Conservation (phyloP, 2,329 filamentous ascomycete genomes). For the Pseudogymnoascus sp. region DNA sequence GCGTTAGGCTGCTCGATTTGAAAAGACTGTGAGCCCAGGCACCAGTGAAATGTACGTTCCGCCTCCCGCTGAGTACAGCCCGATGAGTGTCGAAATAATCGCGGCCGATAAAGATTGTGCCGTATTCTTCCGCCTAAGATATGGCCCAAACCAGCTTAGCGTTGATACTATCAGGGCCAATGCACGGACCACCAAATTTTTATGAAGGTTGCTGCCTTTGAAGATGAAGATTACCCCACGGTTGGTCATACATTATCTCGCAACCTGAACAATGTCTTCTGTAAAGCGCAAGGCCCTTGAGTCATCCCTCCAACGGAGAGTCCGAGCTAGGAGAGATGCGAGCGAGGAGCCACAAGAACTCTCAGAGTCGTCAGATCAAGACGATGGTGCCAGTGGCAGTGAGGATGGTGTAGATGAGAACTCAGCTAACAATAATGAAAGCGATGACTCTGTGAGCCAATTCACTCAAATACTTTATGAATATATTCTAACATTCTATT, state of each 20-base stretch:
- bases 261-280: constrained; percentile 21
- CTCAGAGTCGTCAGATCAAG: constrained; percentile 30
- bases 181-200: constrained; percentile 9
- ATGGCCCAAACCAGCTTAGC: background rate
- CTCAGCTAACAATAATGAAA: constrained; percentile 26
- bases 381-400: constrained; percentile 18
- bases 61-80: background rate
- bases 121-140: background rate
- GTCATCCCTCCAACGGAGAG: constrained; percentile 23
- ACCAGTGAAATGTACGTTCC: constrained; percentile 1
- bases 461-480: background rate
- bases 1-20: background rate
- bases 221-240: constrained; percentile 4
- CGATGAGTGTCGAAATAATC: background rate
- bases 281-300: constrained; percentile 26
- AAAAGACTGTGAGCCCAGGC: background rate
- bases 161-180: background rate
- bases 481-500: background rate
- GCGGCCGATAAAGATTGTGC: constrained; percentile 10
- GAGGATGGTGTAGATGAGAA: constrained; percentile 28
- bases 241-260: background rate
- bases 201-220: constrained; percentile 6
- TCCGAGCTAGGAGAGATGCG: constrained; percentile 25
- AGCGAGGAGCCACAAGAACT: constrained; percentile 28
- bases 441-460: constrained; percentile 20